Conservation (phyloP, 305 asterid species). For the Fraxinus latifolia region DNA sequence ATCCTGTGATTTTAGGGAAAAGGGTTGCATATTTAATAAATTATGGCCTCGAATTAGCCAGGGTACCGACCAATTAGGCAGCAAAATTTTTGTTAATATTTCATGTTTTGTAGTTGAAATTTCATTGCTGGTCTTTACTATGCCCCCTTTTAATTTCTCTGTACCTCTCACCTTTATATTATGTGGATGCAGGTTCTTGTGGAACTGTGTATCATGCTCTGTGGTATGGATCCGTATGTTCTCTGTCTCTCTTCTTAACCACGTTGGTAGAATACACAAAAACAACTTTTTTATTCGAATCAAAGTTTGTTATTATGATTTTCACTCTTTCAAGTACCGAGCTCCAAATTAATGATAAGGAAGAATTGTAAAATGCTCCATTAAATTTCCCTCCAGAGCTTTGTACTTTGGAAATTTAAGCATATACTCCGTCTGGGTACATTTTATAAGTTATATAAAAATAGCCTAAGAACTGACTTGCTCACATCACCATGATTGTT, state of each 20-base stretch:
- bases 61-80: neutral
- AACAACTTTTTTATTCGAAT: neutral
- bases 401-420: neutral
- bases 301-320: neutral
- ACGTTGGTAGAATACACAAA: constrained; percentile 14
- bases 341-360: neutral
- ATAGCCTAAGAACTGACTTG: neutral
- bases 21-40: neutral
- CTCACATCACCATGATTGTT: neutral
- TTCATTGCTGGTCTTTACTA: neutral
- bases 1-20: neutral
- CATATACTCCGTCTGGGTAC: neutral
- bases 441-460: neutral
- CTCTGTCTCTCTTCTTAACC: constrained; percentile 41
- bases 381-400: neutral
- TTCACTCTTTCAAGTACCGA: neutral
- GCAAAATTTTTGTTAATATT: neutral
- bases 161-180: constrained; percentile 29
- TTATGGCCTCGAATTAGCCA: neutral
- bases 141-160: constrained; percentile 12
- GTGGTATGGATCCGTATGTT: constrained; percentile 98
- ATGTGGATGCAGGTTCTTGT: constrained; percentile 73
- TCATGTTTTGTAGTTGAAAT: neutral
- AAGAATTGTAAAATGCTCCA: neutral
- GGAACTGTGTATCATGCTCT: constrained; percentile 95